A percentile compares a stretch with the other conserved stretches of the same genome.
These are phyloP conservation scores for Zymoseptoria crescenta DNA, from an alignment of 2,329 filamentous ascomycete species.

Conservation along the genomic window DNA sequence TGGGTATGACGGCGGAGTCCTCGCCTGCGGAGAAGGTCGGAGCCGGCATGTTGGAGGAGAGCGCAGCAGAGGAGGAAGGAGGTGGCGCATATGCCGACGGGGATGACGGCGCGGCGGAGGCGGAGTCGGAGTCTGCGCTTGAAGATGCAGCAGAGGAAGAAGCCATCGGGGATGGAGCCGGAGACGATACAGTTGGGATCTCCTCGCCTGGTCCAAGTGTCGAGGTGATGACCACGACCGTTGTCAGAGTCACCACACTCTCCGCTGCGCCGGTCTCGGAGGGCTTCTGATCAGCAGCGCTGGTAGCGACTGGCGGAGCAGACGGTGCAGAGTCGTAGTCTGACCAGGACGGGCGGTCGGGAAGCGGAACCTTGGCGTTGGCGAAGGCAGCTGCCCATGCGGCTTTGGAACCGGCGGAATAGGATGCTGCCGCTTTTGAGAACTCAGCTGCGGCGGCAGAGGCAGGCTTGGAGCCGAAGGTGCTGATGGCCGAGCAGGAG, in stretches of 20 bases:
- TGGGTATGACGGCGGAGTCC: slow-evolving; percentile 1
- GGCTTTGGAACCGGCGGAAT: slow-evolving; percentile 8
- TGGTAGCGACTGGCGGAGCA: background rate
- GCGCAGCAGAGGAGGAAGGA: background rate
- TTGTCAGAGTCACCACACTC: slow-evolving; percentile 11
- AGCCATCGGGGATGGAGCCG: background rate
- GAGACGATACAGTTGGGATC: background rate
- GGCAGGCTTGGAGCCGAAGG: slow-evolving; percentile 15
- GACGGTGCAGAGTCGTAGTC: background rate
- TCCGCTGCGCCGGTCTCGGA: background rate
- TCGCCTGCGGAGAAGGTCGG: background rate
- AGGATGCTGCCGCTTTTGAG: slow-evolving; percentile 9
- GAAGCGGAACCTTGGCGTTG: slow-evolving; percentile 11
- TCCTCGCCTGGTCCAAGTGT: slow-evolving; percentile 5
- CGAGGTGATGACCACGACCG: slow-evolving; percentile 12
- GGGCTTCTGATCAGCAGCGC: background rate
- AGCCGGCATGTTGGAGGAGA: background rate
- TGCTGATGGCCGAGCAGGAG: slow-evolving; percentile 14
- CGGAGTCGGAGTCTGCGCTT: too few relatives aligned
- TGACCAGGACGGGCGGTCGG: slow-evolving; percentile 8
- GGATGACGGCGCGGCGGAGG: background rate
- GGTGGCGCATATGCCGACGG: slow-evolving; percentile 2
- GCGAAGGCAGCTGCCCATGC: slow-evolving; percentile 13
- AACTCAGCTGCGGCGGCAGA: slow-evolving; percentile 7
- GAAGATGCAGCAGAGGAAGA: background rate